Conservation (phyloP, 75 land plant genomes). For the Selaginella moellendorffii region DNA sequence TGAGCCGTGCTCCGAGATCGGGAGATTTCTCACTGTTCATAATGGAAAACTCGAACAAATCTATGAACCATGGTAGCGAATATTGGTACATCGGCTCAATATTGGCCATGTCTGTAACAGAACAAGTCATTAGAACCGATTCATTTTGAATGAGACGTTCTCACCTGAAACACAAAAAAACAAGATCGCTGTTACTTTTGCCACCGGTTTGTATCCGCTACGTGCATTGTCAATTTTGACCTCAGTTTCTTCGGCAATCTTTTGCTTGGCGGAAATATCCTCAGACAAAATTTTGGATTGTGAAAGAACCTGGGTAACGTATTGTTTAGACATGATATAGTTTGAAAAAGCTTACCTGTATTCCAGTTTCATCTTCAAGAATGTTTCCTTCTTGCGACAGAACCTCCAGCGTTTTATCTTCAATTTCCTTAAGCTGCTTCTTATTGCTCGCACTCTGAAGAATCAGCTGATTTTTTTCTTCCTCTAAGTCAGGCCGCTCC, state of each 20-base stretch:
- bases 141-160: not conserved
- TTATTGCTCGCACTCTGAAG: conserved; percentile 21
- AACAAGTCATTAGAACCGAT: not conserved
- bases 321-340: too few species aligned
- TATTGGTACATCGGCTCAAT: conserved; percentile 30
- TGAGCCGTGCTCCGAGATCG: conserved; percentile 11
- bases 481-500: conserved; percentile 25
- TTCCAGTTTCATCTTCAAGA: conserved; percentile 26
- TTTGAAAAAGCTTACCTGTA: conserved; percentile 19
- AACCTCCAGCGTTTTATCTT: conserved; percentile 22
- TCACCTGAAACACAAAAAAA: conserved; percentile 25
- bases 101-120: conserved; percentile 24
- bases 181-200: conserved; percentile 15
- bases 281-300: conserved; percentile 21
- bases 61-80: conserved; percentile 23
- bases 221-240: conserved; percentile 17
- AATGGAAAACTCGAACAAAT: conserved; percentile 17
- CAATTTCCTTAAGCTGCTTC: conserved; percentile 19
- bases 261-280: conserved; percentile 22
- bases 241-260: conserved; percentile 23
- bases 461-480: conserved; percentile 22
- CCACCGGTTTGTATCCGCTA: conserved; percentile 15
- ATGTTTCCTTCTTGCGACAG: conserved; percentile 28
- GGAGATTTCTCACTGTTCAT: conserved; percentile 18
- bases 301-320: conserved; percentile 15